Percentiles rank a stretch among this genome's conserved stretches.
Conservation (phyloP, 768 basidiomycete species). For the Podaxis sp. region DNA sequence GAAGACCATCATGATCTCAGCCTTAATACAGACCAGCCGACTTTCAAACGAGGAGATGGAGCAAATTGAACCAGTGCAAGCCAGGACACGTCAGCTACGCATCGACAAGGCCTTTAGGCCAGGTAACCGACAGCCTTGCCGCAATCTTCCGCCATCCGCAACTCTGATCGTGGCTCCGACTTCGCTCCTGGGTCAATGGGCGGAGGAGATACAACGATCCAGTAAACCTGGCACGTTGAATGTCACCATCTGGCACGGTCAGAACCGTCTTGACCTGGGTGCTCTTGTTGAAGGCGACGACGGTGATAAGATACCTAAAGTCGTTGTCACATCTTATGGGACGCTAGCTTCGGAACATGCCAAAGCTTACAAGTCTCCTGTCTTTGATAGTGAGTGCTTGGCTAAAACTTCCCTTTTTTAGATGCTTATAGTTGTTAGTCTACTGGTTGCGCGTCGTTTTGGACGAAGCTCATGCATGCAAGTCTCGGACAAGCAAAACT, state of each 20-base stretch:
- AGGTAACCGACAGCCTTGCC: constrained; percentile 29
- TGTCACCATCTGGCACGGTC: constrained; percentile 84
- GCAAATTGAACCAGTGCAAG: constrained; percentile 23
- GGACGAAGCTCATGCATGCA: constrained; percentile 96
- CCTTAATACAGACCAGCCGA: constrained; percentile 80
- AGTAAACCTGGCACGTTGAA: constrained; percentile 67
- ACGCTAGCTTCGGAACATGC: constrained; percentile 86
- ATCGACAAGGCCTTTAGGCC: constrained; percentile 64
- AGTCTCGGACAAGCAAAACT: constrained; percentile 83
- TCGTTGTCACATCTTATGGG: constrained; percentile 93
- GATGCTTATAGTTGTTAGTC: constrained; percentile 38
- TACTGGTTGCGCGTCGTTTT: constrained; percentile 82
- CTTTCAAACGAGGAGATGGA: constrained; percentile 39
- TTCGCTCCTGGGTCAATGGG: constrained; percentile 89
- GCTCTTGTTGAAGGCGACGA: constrained; percentile 53
- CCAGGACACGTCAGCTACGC: constrained; percentile 55
- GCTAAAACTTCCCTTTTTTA: not conserved
- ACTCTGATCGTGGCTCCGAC: constrained; percentile 94
- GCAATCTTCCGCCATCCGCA: constrained; percentile 43
- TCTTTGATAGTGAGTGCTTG: constrained; percentile 64
- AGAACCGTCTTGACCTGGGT: constrained; percentile 76
- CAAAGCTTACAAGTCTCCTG: constrained; percentile 52
- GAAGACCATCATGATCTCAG: constrained; percentile 91
- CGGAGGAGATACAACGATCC: constrained; percentile 85
- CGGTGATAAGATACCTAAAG: constrained; percentile 50